A percentile compares a stretch with the other conserved stretches of the same genome.
phyloP scores from a whole-genome alignment of 2,329 filamentous ascomycete genomes.

The Orbilia javanica region DNA sequence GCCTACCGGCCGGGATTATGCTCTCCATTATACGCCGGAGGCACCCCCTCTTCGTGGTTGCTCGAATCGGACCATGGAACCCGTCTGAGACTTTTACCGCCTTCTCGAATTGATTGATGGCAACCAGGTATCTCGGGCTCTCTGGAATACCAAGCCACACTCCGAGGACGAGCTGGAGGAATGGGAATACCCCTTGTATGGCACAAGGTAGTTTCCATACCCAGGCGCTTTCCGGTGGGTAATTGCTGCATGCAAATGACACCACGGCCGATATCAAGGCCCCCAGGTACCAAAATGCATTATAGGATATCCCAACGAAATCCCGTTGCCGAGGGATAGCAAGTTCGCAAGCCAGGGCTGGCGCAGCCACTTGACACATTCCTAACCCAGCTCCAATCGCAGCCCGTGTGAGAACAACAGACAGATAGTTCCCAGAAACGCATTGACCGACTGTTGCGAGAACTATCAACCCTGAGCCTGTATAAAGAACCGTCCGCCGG shows the following conservation, averaged over 20 bases:
- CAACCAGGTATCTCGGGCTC: conserved; percentile 33
- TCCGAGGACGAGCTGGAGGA: background rate
- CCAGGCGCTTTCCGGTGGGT: background rate
- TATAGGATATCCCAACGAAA: conserved; percentile 24
- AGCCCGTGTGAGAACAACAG: background rate
- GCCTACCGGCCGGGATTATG: too few species aligned
- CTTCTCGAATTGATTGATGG: background rate
- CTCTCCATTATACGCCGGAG: background rate
- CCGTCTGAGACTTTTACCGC: background rate
- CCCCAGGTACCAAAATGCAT: conserved; percentile 43
- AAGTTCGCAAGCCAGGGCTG: conserved; percentile 26
- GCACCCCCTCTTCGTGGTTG: too few species aligned
- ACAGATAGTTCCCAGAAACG: background rate
- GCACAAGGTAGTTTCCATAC: conserved; percentile 38
- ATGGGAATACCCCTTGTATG: conserved; percentile 21
- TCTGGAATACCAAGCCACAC: conserved; percentile 1
- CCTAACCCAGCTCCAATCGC: conserved; percentile 26
- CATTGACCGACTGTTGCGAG: background rate
- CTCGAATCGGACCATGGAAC: too few species aligned
- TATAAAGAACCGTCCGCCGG: background rate
- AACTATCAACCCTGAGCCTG: conserved; percentile 15
- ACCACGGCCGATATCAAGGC: conserved; percentile 1
- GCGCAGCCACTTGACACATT: conserved; percentile 38
- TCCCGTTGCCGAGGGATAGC: conserved; percentile 27
- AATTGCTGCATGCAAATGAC: background rate